Base-by-base conservation (phyloP, 164 flowering plant species). In the Umbilicus rupestris region DNA sequence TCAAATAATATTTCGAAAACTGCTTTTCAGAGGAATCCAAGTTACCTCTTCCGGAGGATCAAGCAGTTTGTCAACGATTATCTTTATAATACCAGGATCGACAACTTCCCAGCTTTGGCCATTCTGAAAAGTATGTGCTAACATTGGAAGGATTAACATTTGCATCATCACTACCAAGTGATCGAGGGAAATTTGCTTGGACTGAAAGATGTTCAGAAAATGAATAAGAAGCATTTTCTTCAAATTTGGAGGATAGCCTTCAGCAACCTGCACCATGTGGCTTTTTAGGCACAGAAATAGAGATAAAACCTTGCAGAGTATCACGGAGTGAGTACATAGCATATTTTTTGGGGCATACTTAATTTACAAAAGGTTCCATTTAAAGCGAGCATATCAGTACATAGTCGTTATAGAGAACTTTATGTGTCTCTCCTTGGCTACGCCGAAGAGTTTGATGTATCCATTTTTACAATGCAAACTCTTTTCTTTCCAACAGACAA, bases 121-220 rank as follows among this genome's bases (percentile, higher is more conserved):
- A 85, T 85, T 91, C 75, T 89, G 93, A 66, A 94, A 94, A 30
- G 97, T 82, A 79, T 94, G 96, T 33, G 94, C 89, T 68, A 94
- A 79, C 97, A 92, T 91, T 37, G 99, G 99, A 79, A 94, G 94
- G 80, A 94, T 87, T 37, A 94, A 93, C 96, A 91, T 91, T 87
- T 94, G 99, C 97, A 94, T 91, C 29, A 86, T 77, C 60, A 91
- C 84, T 68, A 94, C 99, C 83, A 92, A 68, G 71, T 91, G 99
- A 76, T 89, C 95, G 73, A 83, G 96, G 50, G 82, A 83, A 65
- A 94, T 83, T 78, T 89, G 87, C 76, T 89, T 94, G 59, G 90
- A 79, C 69, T 94, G 96, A 68, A 91, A 94, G 69, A 91, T 87
- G 69, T 82, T 79, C 68, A 94, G 69, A 73, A 94, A 94, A 74